Percentiles rank a stretch among this genome's conserved stretches.
These are phyloP conservation scores for Boletus rex-veris DNA, from an alignment of 768 basidiomycete genomes.

Conservation along the genomic window DNA sequence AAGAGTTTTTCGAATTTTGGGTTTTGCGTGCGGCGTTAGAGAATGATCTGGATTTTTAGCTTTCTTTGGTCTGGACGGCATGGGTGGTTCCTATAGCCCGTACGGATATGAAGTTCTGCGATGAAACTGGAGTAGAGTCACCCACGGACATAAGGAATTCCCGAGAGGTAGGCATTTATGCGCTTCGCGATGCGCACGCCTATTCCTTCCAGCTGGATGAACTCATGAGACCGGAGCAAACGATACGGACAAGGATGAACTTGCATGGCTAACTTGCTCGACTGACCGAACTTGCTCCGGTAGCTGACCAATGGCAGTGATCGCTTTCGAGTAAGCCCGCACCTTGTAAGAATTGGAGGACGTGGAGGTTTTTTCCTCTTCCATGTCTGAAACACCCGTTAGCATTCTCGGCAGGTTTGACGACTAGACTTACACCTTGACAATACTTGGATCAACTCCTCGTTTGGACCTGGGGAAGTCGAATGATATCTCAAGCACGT, in stretches of 20 bases:
- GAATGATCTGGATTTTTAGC: neutral
- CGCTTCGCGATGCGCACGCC: slow-evolving; percentile 42
- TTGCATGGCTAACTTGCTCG: slow-evolving; percentile 35
- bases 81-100: slow-evolving; percentile 16
- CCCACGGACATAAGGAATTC: slow-evolving; percentile 36
- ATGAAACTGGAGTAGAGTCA: slow-evolving; percentile 7
- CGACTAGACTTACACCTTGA: slow-evolving; percentile 35
- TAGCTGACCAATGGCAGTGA: slow-evolving; percentile 39
- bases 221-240: slow-evolving; percentile 7
- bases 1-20: slow-evolving; percentile 17
- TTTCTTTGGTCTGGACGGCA: slow-evolving; percentile 3
- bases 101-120: slow-evolving; percentile 1
- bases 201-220: slow-evolving; percentile 30
- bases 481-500: slow-evolving; percentile 17
- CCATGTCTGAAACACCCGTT: slow-evolving; percentile 31
- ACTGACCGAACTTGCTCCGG: slow-evolving; percentile 43
- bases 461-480: slow-evolving; percentile 29
- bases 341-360: slow-evolving; percentile 47
- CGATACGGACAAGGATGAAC: neutral
- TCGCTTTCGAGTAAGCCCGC: slow-evolving; percentile 48
- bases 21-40: neutral
- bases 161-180: slow-evolving; percentile 41
- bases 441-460: slow-evolving; percentile 40
- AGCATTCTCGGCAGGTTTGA: neutral
- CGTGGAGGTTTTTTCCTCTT: slow-evolving; percentile 38